These are phyloP conservation scores for Populus euphratica DNA, from an alignment of 345 rosid species.

Conservation along the genomic window DNA sequence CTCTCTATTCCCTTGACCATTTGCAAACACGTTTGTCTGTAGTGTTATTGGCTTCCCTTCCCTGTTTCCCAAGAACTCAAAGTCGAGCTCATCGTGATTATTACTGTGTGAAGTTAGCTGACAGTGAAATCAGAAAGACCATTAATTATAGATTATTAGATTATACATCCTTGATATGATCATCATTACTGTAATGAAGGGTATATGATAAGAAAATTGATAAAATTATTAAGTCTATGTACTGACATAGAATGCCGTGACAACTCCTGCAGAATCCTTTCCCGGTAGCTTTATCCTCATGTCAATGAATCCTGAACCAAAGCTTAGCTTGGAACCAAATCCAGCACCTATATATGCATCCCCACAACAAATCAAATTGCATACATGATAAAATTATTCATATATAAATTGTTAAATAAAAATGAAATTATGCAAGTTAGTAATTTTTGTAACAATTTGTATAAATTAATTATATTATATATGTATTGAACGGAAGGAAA, in stretches of 20 bases:
- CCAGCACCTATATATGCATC: slow-evolving; percentile 38
- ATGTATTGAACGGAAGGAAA: no score
- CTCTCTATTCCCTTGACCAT: slow-evolving; percentile 57
- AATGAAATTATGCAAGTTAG: no score
- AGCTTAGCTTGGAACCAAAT: slow-evolving; percentile 45
- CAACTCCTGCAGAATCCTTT: slow-evolving; percentile 57
- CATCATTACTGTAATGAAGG: neutral
- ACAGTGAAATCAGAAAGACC: neutral
- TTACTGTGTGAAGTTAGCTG: slow-evolving; percentile 48
- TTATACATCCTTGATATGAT: no score
- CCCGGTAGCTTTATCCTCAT: slow-evolving; percentile 47
- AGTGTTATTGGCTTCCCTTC: slow-evolving; percentile 49
- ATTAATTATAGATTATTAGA: neutral
- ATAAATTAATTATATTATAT: no score
- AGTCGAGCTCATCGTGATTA: slow-evolving; percentile 61
- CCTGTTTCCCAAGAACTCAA: slow-evolving; percentile 65
- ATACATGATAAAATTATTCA: neutral
- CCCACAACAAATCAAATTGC: neutral
- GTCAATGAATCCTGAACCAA: slow-evolving; percentile 54
- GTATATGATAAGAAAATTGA: neutral
- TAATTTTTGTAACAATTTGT: no score
- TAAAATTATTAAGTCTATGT: neutral
- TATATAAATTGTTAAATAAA: no score
- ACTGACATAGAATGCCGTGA: slow-evolving; percentile 61
- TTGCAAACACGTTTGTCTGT: slow-evolving; percentile 58